Evolutionary conservation across 169 alveolate species (phyloP), one percentile per base, ranked within the genome.

Genomic region (Plasmodium gaboni): DNA sequence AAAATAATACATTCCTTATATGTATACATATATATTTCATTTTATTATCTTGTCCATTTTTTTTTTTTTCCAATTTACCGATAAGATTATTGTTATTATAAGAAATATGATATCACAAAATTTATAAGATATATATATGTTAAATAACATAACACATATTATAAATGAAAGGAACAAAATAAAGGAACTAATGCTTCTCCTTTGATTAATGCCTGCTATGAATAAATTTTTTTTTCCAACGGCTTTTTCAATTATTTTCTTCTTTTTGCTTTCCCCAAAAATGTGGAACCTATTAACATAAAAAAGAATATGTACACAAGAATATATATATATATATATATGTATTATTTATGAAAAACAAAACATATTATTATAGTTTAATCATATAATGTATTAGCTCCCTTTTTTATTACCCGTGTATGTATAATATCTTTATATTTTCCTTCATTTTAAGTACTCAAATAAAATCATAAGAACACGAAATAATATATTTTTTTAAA

Each of bases 141-240:
- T 80, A 80, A 80, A 80, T 48, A 68, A 44, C 90, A 80, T 80
- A 17, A 69, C 90, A 26, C 90, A 80, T 24, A 68, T n/a, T 26
- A 65, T 68, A 61, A 80, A 80, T 44, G 57, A 15, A 53, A 80
- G 83, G 61, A 80, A 80, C 19, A 53, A 26, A 19, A 80, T 67
- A 70, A 80, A 80, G 2, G 73, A 28, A 17, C 73, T 67, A 51
- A 80, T 80, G 26, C 83, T 67, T 22, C 83, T 78, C 72, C 55
- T 80, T 60, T 65, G 80, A 68, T 80, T 80, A 67, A 80, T 65
- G 17, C 72, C 67, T 19, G 83, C 51, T 48, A 57, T 51, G 63
- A 80, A 51, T 50, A 80, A 67, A 70, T 80, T 80, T 60, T 80
- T 80, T 80, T 80, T 80, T 10, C 90, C 90, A 12, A 80, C 90